A percentile compares a stretch with the other conserved stretches of the same genome.
phyloP scores from a whole-genome alignment of 2,329 filamentous ascomycete genomes.

The Epichloe bromicola region DNA sequence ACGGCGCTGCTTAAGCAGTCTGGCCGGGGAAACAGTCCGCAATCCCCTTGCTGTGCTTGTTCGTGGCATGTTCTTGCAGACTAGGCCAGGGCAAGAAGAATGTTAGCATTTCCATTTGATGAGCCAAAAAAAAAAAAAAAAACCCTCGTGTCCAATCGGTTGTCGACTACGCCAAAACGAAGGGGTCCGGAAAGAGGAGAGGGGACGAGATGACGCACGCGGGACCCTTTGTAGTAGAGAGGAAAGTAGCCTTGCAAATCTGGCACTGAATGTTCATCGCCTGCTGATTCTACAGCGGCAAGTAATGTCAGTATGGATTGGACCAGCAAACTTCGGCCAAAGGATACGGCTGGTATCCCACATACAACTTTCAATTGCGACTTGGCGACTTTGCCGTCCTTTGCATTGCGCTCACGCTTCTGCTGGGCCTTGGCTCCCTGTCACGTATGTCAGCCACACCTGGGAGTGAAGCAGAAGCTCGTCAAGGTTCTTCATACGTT shows the following conservation, averaged over 20 bases:
- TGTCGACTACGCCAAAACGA: not conserved
- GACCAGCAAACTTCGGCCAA: not conserved
- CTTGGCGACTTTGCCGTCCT: slow-evolving; percentile 44
- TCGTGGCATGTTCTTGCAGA: slow-evolving; percentile 57
- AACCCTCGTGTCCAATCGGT: not conserved
- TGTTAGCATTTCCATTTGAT: not conserved
- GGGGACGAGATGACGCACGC: slow-evolving; percentile 34
- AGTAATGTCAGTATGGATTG: not conserved
- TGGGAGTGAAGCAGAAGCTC: not conserved
- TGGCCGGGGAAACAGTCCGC: slow-evolving; percentile 55
- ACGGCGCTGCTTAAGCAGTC: not conserved
- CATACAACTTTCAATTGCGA: slow-evolving; percentile 57
- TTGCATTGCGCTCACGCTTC: slow-evolving; percentile 60
- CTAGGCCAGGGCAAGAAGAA: slow-evolving; percentile 18
- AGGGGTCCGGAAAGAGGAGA: not conserved
- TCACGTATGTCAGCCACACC: not conserved
- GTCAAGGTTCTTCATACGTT: not conserved
- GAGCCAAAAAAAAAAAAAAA: not conserved
- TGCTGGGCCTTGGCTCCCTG: slow-evolving; percentile 54
- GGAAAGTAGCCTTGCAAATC: slow-evolving; percentile 65
- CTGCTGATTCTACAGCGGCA: slow-evolving; percentile 48
- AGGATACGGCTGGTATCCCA: slow-evolving; percentile 11
- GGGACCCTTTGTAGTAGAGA: slow-evolving; percentile 62
- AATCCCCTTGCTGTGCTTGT: slow-evolving; percentile 65
- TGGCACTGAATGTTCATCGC: slow-evolving; percentile 68